Evolutionary conservation across 768 basidiomycete genomes (phyloP), one percentile per base, ranked within the genome.

Genomic region (Kwoniella dejecticola): DNA sequence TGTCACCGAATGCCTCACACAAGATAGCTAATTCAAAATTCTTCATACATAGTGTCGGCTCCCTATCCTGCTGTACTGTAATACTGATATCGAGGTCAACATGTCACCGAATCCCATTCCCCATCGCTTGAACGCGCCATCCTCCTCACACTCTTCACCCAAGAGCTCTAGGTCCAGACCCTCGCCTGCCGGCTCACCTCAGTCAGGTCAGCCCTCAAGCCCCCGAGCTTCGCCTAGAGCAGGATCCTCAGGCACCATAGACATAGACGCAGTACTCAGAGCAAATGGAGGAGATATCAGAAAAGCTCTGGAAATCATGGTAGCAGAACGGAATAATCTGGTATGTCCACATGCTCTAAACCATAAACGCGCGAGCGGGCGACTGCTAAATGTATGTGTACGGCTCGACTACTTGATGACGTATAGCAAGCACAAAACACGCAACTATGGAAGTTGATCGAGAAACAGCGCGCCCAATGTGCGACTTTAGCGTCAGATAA

Each of bases 391-490:
- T 13, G 8, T 33, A 13, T 29, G 19, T 50, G 40, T n/a, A n/a
- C n/a, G n/a, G n/a, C n/a, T n/a, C n/a, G n/a, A n/a, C 21, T 7
- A 10, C 27, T 12, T 42, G 12, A 30, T 42, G 12, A 42, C 42
- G 23, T 42, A 11, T 42, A 68, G 68, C 70, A 88, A 11, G 79
- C 85, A 3, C 92, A 95, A 81, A 95, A 95, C 76, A 81, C 87
- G 15, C 91, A 94, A 80, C 85, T 95, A 21, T 95, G 93, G 93
- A 94, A 93, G 79, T 84, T 94, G 64, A 88, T 95, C 74, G 91
- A 94, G 83, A 94, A 92, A 77, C 90, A 93, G 77, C 85, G 90
- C 57, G 79, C 85, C 21, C 89, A 87, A n/a, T 89, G 89, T 74
- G 85, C 84, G 62, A 86, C 88, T 58, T 85, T 90, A 57, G 81